phyloP scores from a whole-genome alignment of 2,329 filamentous ascomycete species.

The Geosmithia flava region DNA sequence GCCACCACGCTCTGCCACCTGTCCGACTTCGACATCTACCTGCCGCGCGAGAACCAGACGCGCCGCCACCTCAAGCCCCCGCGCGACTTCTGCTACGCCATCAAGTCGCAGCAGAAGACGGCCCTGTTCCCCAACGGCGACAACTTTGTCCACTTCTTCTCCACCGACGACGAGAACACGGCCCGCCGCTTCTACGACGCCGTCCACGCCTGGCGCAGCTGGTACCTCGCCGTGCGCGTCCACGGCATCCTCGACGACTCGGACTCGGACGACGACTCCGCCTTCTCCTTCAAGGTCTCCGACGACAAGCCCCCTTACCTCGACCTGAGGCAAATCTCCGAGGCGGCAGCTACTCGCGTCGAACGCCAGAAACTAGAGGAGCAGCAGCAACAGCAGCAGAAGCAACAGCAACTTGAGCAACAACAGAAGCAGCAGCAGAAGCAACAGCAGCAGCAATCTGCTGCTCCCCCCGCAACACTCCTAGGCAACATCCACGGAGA shows the following conservation, averaged over 20 bases:
- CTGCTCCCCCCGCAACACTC: slow-evolving; percentile 3
- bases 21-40: slow-evolving; percentile 88
- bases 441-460: slow-evolving; percentile 20
- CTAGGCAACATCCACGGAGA: slow-evolving; percentile 6
- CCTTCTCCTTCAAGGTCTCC: neutral
- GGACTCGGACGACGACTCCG: neutral
- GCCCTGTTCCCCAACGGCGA: slow-evolving; percentile 70
- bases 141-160: slow-evolving; percentile 89
- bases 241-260: neutral
- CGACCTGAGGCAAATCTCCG: neutral
- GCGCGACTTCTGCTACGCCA: slow-evolving; percentile 72
- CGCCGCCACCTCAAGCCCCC: slow-evolving; percentile 67
- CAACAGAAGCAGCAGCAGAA: slow-evolving; percentile 9
- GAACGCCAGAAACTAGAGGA: neutral
- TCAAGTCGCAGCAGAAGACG: slow-evolving; percentile 87
- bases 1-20: slow-evolving; percentile 65
- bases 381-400: neutral
- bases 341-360: neutral
- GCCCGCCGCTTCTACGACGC: slow-evolving; percentile 59
- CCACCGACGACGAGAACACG: slow-evolving; percentile 56
- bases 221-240: slow-evolving; percentile 55
- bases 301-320: neutral
- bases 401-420: neutral
- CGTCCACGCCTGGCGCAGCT: slow-evolving; percentile 77
- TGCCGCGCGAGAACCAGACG: slow-evolving; percentile 54